Percentiles rank a stretch among this genome's conserved stretches.
Evolutionary conservation across 2,329 filamentous ascomycete species (phyloP).

Genomic region (Ascosphaera acerosa): DNA sequence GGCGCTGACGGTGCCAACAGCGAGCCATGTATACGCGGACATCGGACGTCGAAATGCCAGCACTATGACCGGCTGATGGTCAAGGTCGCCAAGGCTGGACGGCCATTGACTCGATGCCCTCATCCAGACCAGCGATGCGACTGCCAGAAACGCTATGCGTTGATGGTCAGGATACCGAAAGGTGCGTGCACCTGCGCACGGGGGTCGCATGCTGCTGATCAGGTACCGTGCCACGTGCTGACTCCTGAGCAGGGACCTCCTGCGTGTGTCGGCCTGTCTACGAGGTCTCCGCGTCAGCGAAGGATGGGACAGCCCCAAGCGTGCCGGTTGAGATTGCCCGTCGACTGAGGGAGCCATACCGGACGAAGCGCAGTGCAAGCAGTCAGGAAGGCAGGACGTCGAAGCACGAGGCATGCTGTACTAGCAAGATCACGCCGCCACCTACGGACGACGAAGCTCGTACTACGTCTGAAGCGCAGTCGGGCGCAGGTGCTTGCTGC

Average conservation of each 20-base stretch:
- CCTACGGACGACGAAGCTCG: not conserved
- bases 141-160: conserved; percentile 17
- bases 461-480: not conserved
- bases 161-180: conserved; percentile 22
- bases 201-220: conserved; percentile 1
- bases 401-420: no score
- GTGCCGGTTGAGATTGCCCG: conserved; percentile 6
- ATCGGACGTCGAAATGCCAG: conserved; percentile 24
- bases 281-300: conserved; percentile 11
- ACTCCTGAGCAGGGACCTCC: conserved; percentile 12
- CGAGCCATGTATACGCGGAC: conserved; percentile 24
- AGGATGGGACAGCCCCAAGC: conserved; percentile 6
- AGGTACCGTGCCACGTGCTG: conserved; percentile 3
- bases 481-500: no score
- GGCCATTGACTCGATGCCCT: conserved; percentile 23
- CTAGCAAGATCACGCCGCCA: not conserved
- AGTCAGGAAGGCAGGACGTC: conserved; percentile 2
- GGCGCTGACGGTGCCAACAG: conserved; percentile 8
- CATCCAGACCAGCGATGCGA: conserved; percentile 20
- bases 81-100: conserved; percentile 24
- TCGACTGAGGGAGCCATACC: not conserved
- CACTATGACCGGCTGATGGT: conserved; percentile 25
- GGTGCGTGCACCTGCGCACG: conserved; percentile 9
- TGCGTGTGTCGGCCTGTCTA: conserved; percentile 20
- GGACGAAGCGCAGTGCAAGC: conserved; percentile 1